Evolutionary conservation across 2,329 filamentous ascomycete species (phyloP).

Genomic region (Talaromyces sp.): DNA sequence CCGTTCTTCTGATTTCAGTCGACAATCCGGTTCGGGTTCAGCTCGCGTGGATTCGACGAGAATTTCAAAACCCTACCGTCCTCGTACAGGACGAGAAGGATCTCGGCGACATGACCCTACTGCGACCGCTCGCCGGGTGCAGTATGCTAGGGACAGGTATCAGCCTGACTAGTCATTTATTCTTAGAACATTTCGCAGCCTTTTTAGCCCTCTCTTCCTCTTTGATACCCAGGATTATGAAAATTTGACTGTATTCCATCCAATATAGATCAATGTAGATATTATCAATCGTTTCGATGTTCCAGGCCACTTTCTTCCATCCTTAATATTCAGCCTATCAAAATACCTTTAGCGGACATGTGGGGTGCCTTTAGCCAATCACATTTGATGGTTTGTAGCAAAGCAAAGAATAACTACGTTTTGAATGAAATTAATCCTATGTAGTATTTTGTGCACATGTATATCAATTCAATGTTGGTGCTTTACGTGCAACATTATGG

Average conservation of each 20-base stretch:
- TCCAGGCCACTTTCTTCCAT: too few relatives aligned
- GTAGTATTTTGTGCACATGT: too few relatives aligned
- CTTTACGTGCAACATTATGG: too few relatives aligned
- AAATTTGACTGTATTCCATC: background rate
- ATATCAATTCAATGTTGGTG: too few relatives aligned
- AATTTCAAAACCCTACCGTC: constrained; percentile 20
- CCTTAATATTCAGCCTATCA: too few relatives aligned
- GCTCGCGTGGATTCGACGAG: constrained; percentile 18
- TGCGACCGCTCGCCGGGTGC: constrained; percentile 20
- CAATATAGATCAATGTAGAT: background rate
- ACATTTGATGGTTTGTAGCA: too few relatives aligned
- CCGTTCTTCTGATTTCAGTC: constrained; percentile 9
- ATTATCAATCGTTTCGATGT: too few relatives aligned
- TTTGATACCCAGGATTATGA: background rate
- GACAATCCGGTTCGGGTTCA: constrained; percentile 21
- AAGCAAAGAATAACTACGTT: too few relatives aligned
- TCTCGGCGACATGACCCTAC: constrained; percentile 14
- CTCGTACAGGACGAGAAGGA: constrained; percentile 10
- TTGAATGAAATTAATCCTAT: too few relatives aligned
- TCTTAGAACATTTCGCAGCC: background rate
- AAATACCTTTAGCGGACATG: too few relatives aligned
- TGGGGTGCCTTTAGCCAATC: too few relatives aligned
- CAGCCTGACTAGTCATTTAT: constrained; percentile 20
- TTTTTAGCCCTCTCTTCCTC: background rate
- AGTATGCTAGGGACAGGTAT: constrained; percentile 28